A percentile compares a stretch with the other conserved stretches of the same genome.
phyloP scores from a whole-genome alignment of 108 stramenopile species.

The Cyclostephanos tholiformis region DNA sequence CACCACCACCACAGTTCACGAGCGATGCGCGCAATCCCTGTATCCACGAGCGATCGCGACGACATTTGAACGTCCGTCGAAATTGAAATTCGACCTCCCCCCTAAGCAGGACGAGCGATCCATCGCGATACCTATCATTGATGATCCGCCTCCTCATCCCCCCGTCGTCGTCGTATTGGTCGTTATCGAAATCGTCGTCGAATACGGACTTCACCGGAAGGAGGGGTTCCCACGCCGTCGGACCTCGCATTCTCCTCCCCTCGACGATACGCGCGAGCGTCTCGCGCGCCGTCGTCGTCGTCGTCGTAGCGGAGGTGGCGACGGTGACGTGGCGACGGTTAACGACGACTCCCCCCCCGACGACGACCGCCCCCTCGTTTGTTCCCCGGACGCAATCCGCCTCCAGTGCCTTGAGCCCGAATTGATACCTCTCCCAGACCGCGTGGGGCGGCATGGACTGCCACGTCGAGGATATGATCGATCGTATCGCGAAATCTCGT shows the following conservation, averaged over 20 bases:
- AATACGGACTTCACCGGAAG: too few relatives aligned
- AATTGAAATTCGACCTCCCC: conserved; percentile 49
- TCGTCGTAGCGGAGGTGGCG: too few relatives aligned
- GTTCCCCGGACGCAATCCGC: conserved; percentile 37
- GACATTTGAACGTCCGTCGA: conserved; percentile 29
- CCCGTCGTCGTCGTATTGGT: neutral
- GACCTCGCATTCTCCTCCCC: too few relatives aligned
- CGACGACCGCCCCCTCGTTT: neutral
- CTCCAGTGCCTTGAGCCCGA: conserved; percentile 45
- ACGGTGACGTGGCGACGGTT: too few relatives aligned
- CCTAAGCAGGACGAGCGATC: conserved; percentile 13
- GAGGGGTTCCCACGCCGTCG: too few relatives aligned
- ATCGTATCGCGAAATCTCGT: neutral
- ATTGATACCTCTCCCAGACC: conserved; percentile 68
- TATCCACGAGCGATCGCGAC: neutral
- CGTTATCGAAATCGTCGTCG: neutral
- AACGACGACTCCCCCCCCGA: too few relatives aligned
- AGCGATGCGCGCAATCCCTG: neutral
- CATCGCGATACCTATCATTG: conserved; percentile 27
- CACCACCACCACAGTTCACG: neutral
- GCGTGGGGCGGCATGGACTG: conserved; percentile 58
- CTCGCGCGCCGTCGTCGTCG: too few relatives aligned
- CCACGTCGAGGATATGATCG: conserved; percentile 37
- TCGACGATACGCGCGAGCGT: too few relatives aligned
- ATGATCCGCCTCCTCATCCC: neutral